Base-by-base conservation (phyloP, 768 basidiomycete species). In the Coprinopsis cinerea region DNA sequence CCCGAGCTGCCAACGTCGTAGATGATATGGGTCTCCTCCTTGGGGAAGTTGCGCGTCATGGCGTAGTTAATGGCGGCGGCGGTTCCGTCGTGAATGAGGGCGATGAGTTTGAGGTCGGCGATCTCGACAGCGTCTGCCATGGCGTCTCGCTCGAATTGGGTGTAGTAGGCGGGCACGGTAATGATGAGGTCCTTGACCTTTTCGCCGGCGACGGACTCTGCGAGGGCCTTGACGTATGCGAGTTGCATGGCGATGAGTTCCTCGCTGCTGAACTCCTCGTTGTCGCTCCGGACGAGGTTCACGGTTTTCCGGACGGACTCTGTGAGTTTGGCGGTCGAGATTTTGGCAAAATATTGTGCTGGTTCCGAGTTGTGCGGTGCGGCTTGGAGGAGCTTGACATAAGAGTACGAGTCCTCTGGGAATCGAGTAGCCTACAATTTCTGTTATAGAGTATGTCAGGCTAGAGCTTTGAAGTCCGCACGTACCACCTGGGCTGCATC, bases 11-110 rank as follows among this genome's bases (percentile, higher is more conserved):
- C 96, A 0, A 92, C 90, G 59, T 98, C 96, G 67, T 88, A 99
- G 52, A 99, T 83, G 57, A 99, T 67, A 62, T 98, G 94, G 64
- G 85, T 80, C 60, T 94, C 87, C 0, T 83, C 81, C 1, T 69
- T 70, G 0, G 85, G 70, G 73, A 98, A 98, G 1, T 82, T 75
- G 42, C 95, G 81, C 1, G 93, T 92, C 92, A 98, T 96, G 36
- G 96, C 96, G 61, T 90, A 99, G 71, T 99, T 99, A 57, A 98
- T 77, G 13, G 92, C 96, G n/a, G 94, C 86, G 1, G 93, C 91
- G 0, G 90, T 82, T 23, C 95, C 95, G 58, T 99, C 96, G 57
- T 93, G 88, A 47, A 99, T 79, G 51, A 98, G 74, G 0, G 89
- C 84, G 26, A 97, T 71, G 1, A 87, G 83, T 23, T 79, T 79